Evolutionary conservation across 768 basidiomycete species (phyloP).

Genomic region (Jaapia argillacea): DNA sequence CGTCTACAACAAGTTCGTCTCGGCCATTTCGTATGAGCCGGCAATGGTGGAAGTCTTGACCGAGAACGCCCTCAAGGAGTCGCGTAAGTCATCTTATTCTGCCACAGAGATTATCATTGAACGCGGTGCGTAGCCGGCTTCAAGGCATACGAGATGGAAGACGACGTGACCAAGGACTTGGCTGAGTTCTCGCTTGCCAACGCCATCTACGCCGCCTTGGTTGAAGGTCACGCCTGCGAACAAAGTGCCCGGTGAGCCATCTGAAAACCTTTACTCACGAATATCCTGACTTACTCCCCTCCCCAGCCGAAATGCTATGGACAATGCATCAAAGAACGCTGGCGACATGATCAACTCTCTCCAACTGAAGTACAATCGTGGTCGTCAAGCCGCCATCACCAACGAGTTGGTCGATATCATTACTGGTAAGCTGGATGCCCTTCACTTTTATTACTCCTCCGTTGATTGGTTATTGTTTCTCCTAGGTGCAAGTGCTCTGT

Average conservation of each 20-base stretch:
- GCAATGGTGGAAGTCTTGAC: constrained; percentile 68
- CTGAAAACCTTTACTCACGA: neutral
- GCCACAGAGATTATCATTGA: constrained; percentile 2
- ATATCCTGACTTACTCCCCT: constrained; percentile 1
- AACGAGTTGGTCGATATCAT: constrained; percentile 92
- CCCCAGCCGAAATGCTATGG: constrained; percentile 92
- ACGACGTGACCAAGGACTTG: constrained; percentile 88
- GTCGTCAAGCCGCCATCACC: constrained; percentile 95
- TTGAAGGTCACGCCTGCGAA: constrained; percentile 94
- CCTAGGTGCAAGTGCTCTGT: neutral
- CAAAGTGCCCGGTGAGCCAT: constrained; percentile 69
- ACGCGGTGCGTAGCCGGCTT: constrained; percentile 53
- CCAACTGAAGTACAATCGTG: constrained; percentile 96
- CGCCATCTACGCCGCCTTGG: constrained; percentile 88
- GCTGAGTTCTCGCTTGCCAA: constrained; percentile 95
- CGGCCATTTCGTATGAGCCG: constrained; percentile 87
- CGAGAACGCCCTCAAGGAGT: constrained; percentile 70
- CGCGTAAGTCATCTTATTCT: constrained; percentile 40
- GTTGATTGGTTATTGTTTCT: neutral
- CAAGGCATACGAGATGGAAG: constrained; percentile 96
- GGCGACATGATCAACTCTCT: constrained; percentile 82
- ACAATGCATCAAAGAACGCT: constrained; percentile 99
- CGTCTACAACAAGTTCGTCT: constrained; percentile 80
- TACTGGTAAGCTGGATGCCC: constrained; percentile 55
- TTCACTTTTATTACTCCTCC: neutral